Conservation (phyloP, 2,329 filamentous ascomycete genomes). For the Tolypocladium guangdongense region DNA sequence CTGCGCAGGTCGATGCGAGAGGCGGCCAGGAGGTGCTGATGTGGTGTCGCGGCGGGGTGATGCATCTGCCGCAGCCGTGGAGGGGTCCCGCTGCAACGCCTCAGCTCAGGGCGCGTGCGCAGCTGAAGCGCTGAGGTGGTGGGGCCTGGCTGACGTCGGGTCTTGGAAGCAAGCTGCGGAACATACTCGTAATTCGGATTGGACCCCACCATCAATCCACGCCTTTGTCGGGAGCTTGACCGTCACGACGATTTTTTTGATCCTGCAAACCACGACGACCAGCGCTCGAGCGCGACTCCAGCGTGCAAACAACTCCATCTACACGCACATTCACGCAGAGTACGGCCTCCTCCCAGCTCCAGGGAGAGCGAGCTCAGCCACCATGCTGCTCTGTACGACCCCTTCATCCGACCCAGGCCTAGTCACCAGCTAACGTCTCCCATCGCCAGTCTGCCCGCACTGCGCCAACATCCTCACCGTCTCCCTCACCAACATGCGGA, state of each 20-base stretch:
- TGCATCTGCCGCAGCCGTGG: background rate
- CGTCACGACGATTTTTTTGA: background rate
- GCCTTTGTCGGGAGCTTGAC: background rate
- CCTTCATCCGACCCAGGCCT: too few species aligned
- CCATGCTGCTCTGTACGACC: slow-evolving; percentile 55
- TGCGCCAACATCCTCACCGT: slow-evolving; percentile 80
- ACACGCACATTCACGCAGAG: background rate
- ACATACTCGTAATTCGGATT: too few species aligned
- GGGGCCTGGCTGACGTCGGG: background rate
- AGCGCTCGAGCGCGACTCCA: background rate
- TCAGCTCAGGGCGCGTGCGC: background rate
- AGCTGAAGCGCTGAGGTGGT: background rate
- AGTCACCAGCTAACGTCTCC: background rate
- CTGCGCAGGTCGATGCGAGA: background rate
- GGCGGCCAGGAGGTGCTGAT: background rate
- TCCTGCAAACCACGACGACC: background rate
- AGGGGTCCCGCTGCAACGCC: background rate
- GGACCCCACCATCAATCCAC: background rate
- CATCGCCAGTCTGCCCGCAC: slow-evolving; percentile 59
- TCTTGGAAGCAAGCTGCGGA: too few species aligned
- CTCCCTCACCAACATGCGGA: slow-evolving; percentile 42
- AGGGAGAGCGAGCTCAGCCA: slow-evolving; percentile 9
- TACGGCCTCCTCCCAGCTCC: background rate
- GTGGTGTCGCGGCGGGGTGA: background rate
- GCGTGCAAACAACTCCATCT: background rate